Base-by-base conservation (phyloP, 805 yeast genomes). In the Saccharomycopsis olivae region DNA sequence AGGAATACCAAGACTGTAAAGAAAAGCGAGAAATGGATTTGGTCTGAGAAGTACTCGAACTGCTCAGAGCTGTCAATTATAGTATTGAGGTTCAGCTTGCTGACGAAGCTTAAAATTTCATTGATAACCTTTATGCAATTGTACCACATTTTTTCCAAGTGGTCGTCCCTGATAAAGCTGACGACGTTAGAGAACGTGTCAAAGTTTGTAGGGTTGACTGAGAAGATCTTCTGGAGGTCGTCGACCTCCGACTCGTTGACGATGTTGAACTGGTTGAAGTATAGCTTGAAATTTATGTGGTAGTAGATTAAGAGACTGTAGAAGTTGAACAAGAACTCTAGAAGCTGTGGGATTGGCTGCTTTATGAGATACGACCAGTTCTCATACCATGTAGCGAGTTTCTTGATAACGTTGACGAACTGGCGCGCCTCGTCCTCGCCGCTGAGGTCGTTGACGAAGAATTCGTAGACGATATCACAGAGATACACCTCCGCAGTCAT, bases 31-130 rank as follows among this genome's bases (percentile, higher is more conserved):
- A 72, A 62, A 50, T 71, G 77, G 30, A 73, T 58, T 51, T 73
- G 78, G 54, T 74, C 79, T 13, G 75, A 69, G 21, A 73, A 59
- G 50, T 71, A 73, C 0, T 78, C 78, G 55, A 73, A 74, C 48
- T 73, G 73, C 6, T 76, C 68, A 50, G 72, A 76, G 13, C 19
- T 35, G 28, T 45, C 48, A 16, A 36, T 31, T 6, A 43, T 29
- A 9, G 25, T 42, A 31, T 43, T 33, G 5, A 36, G 9, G 16
- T 40, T 43, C 24, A 36, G 16, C n/a, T 42, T 43, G 5, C 29
- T 25, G 9, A 45, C 40, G 17, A 42, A 42, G 3, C 41, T 20
- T 3, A 39, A 11, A 6, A 35, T 36, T 14, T 39, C 48, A 20
- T 36, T 33, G 13, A 32, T 17, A 2, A 36, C 36, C 28, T 35